Evolutionary conservation across 129 eudicot species (phyloP).

Genomic region (Gnaphalium uliginosum): DNA sequence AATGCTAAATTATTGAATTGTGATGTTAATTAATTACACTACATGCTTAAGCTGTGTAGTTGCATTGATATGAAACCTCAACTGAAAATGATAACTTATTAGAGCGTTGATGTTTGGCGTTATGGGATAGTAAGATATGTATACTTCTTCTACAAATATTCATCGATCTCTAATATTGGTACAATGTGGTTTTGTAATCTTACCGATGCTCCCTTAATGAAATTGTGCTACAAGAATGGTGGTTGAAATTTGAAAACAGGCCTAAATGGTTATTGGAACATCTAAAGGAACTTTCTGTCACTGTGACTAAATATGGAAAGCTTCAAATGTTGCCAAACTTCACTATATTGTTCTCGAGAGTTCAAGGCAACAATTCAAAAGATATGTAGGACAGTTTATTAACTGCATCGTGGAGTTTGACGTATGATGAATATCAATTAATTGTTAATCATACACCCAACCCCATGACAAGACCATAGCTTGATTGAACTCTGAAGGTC

Average conservation of each 20-base stretch:
- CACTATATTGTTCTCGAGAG: too few species aligned
- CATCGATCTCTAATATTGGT: not conserved
- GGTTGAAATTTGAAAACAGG: not conserved
- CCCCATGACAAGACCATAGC: too few species aligned
- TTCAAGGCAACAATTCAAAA: too few species aligned
- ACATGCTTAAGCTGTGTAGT: not conserved
- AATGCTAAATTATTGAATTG: not conserved
- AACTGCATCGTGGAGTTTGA: too few species aligned
- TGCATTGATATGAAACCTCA: not conserved
- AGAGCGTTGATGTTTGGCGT: not conserved
- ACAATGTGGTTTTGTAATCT: not conserved
- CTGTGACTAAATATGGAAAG: not conserved
- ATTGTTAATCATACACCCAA: too few species aligned
- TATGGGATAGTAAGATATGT: not conserved
- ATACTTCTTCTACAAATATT: not conserved
- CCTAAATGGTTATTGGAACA: not conserved
- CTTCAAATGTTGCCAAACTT: not conserved
- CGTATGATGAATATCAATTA: too few species aligned
- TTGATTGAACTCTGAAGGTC: too few species aligned
- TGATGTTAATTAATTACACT: not conserved
- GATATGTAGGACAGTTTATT: too few species aligned
- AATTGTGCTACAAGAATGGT: not conserved
- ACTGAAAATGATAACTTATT: not conserved
- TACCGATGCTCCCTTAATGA: not conserved
- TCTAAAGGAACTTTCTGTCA: not conserved